A percentile compares a stretch with the other conserved stretches of the same genome.
Conservation (phyloP, 371 early-diverging fungal species). For the Mucor racemosus region DNA sequence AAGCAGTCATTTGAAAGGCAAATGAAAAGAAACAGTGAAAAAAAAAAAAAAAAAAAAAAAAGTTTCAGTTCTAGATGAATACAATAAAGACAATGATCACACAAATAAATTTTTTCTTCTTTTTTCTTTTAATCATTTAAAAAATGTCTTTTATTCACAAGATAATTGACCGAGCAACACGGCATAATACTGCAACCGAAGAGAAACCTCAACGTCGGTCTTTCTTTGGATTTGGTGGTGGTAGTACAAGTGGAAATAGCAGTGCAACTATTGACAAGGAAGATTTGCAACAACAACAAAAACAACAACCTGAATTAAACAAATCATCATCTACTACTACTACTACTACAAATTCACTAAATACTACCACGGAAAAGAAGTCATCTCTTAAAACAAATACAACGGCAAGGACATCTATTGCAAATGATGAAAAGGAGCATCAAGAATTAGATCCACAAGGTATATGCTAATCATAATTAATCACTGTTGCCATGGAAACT, state of each 20-base stretch:
- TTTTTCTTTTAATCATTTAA: neutral
- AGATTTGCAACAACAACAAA: neutral
- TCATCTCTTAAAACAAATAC: neutral
- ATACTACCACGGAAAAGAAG: neutral
- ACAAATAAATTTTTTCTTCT: neutral
- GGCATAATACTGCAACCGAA: constrained; percentile 18
- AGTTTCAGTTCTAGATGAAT: neutral
- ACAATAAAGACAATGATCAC: neutral
- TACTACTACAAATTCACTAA: neutral
- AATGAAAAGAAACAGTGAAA: neutral
- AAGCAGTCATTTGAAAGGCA: constrained; percentile 1
- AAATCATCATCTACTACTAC: neutral
- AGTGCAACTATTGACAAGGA: neutral
- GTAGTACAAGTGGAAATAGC: constrained; percentile 12
- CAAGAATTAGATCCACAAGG: neutral
- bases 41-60: neutral
- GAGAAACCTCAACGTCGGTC: constrained; percentile 33
- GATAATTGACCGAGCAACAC: constrained; percentile 30
- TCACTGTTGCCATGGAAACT: neutral
- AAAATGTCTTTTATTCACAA: constrained; percentile 33
- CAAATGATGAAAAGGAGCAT: neutral
- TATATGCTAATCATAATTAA: neutral
- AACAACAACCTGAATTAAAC: neutral
- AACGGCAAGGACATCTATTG: neutral
- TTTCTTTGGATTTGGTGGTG: constrained; percentile 32